Base-by-base conservation (phyloP, 768 basidiomycete species). In the Ephemerocybe angulata region DNA sequence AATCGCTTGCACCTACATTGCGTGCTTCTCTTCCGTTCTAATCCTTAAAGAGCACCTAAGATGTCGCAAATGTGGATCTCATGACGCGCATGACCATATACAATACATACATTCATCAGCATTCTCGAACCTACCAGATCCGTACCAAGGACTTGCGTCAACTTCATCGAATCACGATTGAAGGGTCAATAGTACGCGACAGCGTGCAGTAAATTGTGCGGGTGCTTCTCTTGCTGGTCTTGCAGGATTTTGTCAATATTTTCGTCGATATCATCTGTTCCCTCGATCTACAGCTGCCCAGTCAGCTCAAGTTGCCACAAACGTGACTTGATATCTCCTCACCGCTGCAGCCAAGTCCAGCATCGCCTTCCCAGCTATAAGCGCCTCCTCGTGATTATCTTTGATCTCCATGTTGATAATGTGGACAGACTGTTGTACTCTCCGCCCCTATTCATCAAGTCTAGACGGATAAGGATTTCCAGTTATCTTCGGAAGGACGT, bases 331-430 rank as follows among this genome's bases (percentile, higher is more conserved):
- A 40, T 38, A 42, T 17, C 28, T 17, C 78, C 92, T 73, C 64
- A 97, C 96, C 52, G 94, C 88, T 46, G 84, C 77, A 7, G 93
- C 93, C 21, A 99, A 76, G 64, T 96, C 95, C 27, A 98, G 76
- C 67, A 98, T 94, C 2, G 96, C 94, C 69, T 87, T 91, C 17
- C 97, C 96, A 24, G 97, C 97, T 60, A 98, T 93, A 44, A 89
- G 76, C 0, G 97, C 97, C 71, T 99, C 97, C 77, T 98, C 97
- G 63, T 98, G 95, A 65, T 97, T 98, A 72, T 99, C 97, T 75
- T 91, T 97, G 72, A 98, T 98, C 67, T 99, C 97, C 57, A 98
- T 83, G 70, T 99, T 99, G 65, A 99, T 91, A 40, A 99, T 70
- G 70, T 99, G 97, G 17, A 98, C 93, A 1, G 95, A 90, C 57